These are phyloP conservation scores for Epichloe hybrida DNA, from an alignment of 2,329 filamentous ascomycete species.

Conservation along the genomic window DNA sequence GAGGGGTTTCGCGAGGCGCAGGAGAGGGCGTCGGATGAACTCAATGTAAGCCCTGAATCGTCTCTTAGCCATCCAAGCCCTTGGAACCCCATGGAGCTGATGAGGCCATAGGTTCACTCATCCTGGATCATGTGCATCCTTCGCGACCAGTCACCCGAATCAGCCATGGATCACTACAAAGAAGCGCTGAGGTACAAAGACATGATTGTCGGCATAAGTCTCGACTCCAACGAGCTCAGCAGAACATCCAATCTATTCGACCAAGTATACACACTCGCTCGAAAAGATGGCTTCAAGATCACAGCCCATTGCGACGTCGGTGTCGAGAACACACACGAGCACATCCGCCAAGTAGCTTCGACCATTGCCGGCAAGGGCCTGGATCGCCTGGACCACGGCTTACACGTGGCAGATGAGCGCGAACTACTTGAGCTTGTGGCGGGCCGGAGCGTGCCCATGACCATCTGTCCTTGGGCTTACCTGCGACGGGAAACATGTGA, in stretches of 20 bases:
- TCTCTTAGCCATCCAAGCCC: no score
- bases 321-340: conserved; percentile 30
- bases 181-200: conserved; percentile 22
- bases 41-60: not conserved
- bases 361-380: conserved; percentile 45
- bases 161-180: conserved; percentile 49
- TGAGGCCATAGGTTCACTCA: conserved; percentile 42
- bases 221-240: conserved; percentile 32
- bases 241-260: conserved; percentile 31
- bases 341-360: conserved; percentile 35
- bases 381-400: conserved; percentile 60
- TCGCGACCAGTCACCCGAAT: conserved; percentile 55
- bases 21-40: conserved; percentile 39
- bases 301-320: conserved; percentile 39
- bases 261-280: conserved; percentile 21
- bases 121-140: conserved; percentile 59
- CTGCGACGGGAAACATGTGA: conserved; percentile 11
- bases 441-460: conserved; percentile 42
- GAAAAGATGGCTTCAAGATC: conserved; percentile 26
- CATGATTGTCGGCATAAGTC: conserved; percentile 30
- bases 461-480: conserved; percentile 44
- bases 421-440: conserved; percentile 44
- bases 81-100: not conserved
- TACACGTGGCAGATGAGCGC: conserved; percentile 46
- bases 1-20: conserved; percentile 47